phyloP scores from a whole-genome alignment of 805 yeast species.

The Cyberlindnera suaveolens region DNA sequence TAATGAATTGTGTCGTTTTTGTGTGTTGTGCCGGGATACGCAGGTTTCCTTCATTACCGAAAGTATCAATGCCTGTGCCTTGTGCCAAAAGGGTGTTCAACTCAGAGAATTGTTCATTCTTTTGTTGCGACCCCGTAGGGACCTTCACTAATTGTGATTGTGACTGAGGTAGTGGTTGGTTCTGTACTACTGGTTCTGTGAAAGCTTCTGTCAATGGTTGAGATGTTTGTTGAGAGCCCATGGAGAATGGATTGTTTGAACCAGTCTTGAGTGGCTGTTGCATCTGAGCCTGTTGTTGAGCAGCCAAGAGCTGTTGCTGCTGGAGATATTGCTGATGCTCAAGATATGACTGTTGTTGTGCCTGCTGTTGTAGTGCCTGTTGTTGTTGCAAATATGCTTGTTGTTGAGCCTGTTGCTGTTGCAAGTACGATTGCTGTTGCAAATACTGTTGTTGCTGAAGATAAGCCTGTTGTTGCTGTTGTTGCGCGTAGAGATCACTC shows the following conservation, averaged over 20 bases:
- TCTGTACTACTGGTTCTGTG: constrained; percentile 1
- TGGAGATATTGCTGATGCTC: constrained; percentile 17
- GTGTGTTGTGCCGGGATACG: constrained; percentile 94
- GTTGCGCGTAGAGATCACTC: constrained; percentile 14
- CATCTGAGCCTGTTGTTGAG: constrained; percentile 8
- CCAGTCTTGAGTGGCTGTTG: constrained; percentile 58
- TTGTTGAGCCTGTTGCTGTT: constrained; percentile 28
- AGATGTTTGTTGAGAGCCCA: constrained; percentile 16
- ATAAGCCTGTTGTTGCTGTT: constrained; percentile 24
- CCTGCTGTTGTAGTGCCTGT: constrained; percentile 33
- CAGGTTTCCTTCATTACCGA: constrained; percentile 77
- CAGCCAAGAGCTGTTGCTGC: constrained; percentile 12
- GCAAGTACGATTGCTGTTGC: constrained; percentile 22
- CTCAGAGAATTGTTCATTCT: constrained; percentile 58
- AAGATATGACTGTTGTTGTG: constrained; percentile 11
- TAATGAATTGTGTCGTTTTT: constrained; percentile 69
- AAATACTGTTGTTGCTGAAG: constrained; percentile 24
- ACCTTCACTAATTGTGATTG: constrained; percentile 35
- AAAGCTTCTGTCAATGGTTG: constrained; percentile 43
- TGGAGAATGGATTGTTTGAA: constrained; percentile 74
- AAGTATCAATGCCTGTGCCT: constrained; percentile 92
- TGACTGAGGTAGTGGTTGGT: constrained; percentile 10
- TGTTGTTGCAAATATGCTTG: constrained; percentile 24
- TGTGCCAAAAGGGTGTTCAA: constrained; percentile 72
- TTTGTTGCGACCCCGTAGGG: constrained; percentile 47